These are phyloP conservation scores for Hawksworthiomyces lignivorus DNA, from an alignment of 2,329 filamentous ascomycete genomes.

Conservation along the genomic window DNA sequence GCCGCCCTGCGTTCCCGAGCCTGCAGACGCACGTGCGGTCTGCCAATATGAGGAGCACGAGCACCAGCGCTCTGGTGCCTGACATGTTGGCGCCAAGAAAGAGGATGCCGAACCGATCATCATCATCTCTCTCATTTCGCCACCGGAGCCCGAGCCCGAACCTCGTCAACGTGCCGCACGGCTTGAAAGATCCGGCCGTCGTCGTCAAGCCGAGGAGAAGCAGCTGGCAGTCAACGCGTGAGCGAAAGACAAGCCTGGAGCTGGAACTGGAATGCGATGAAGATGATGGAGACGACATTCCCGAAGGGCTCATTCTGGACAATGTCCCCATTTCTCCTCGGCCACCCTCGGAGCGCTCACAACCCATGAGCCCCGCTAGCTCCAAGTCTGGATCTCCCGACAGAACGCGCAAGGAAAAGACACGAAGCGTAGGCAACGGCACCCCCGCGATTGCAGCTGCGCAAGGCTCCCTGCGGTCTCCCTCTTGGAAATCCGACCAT, in stretches of 20 bases:
- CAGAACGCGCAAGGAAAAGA: constrained; percentile 40
- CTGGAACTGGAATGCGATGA: constrained; percentile 70
- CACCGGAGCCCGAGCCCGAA: constrained; percentile 46
- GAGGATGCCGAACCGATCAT: constrained; percentile 29
- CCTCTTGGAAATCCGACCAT: constrained; percentile 43
- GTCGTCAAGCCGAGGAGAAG: constrained; percentile 43
- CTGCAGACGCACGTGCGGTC: constrained; percentile 38
- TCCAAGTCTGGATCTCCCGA: constrained; percentile 50
- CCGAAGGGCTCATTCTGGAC: constrained; percentile 70
- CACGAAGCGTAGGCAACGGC: constrained; percentile 54
- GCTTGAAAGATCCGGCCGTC: constrained; percentile 34
- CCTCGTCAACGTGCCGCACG: constrained; percentile 31
- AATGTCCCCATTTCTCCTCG: constrained; percentile 78
- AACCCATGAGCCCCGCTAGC: constrained; percentile 36
- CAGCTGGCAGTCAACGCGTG: constrained; percentile 62
- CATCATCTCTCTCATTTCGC: constrained; percentile 32
- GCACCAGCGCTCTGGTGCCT: constrained; percentile 26
- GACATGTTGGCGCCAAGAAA: constrained; percentile 20
- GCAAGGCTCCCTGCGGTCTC: constrained; percentile 52
- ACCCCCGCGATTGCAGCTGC: constrained; percentile 53
- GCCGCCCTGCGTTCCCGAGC: constrained; percentile 37
- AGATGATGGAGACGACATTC: constrained; percentile 70
- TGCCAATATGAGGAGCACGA: constrained; percentile 45
- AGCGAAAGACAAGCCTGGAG: constrained; percentile 61
- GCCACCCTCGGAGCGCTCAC: constrained; percentile 46